Evolutionary conservation across 768 basidiomycete genomes (phyloP), one percentile per base, ranked within the genome.

Genomic region (Lactifluus piperatus): DNA sequence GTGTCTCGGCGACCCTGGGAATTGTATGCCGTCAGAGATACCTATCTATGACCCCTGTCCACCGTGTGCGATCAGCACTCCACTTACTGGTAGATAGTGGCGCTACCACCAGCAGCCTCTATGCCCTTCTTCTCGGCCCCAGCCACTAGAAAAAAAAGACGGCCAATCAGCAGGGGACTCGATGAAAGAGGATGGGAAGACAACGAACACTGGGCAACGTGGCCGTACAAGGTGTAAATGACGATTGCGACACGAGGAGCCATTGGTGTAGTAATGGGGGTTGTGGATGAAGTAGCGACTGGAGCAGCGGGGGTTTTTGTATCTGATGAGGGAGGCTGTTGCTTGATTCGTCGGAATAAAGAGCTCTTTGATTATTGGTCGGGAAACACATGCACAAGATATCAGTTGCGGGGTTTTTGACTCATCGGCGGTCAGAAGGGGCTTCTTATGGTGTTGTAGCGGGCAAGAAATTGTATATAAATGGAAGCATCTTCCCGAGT

Each of bases 1-100:
- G 84, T 0, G 91, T 94, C 75, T 94, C 92, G 51, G 83, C 67
- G 59, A 94, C 79, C 71, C 88, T 90, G 24, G 1, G 20, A n/a
- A 22, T 34, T 13, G 48, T 9, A 32, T 7, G 1, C 36, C 11
- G 5, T 51, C 8, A 56, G 57, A 62, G 16, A 51, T 11, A 13
- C 11, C 22, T 9, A 2, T 51, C n/a, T n/a, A n/a, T 4, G 27
- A 20, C 16, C 2, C 37, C 1, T 14, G 24, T 41, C 5, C 3
- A 18, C 13, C 10, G 20, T n/a, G n/a, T n/a, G 10, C 5, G n/a
- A 22, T n/a, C 13, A 2, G 48, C 0, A 64, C 78, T n/a, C n/a
- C n/a, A n/a, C n/a, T 54, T 37, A 79, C 77, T 80, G 79, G 68
- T 72, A 79, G 60, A 79, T 80, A 34, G 71, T 73, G 3, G 69